Base-by-base conservation (phyloP, 140 eudicot species). In the Erigeron philadelphicus region DNA sequence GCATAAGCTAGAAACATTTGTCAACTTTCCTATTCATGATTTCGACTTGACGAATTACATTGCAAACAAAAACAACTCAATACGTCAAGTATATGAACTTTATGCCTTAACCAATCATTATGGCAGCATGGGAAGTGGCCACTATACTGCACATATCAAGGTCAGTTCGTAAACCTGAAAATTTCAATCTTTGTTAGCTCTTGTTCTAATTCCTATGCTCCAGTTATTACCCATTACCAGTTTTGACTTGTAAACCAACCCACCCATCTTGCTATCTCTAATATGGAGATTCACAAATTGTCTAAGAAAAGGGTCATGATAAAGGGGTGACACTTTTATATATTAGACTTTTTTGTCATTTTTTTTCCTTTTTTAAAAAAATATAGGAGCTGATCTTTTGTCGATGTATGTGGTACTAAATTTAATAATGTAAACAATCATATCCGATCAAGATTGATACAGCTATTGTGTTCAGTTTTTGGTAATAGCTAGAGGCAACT, bases 61-160 rank as follows among this genome's bases (percentile, higher is more conserved):
- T 16, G 96, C 96, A 59, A 86, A 85, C 86, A 89, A 93, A 81
- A 87, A 84, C 84, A 86, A 81, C 79, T 46, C 86, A 0, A 75
- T 64, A n/a, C 96, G 78, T 72, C 98, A 93, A 76, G 83, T 89
- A 49, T 93, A 93, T 75, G 89, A 93, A 78, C 87, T 93, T 10
- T 93, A 93, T 68, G 98, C 96, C 67, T 77, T 93, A 53, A 93
- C 88, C 54, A 93, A 93, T 84, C 98, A 93, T 82, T 93, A 84
- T 75, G 96, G 98, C 62, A 80, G 95, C 84, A 93, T 93, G 98
- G 96, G 96, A 62, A 89, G 98, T 77, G 98, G 98, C 45, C 98
- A 93, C 72, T 93, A 93, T 67, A 93, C 98, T 11, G 95, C 98
- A 17, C 80, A 93, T 74, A 93, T 93, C 43, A 93, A 93, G 95